Base-by-base conservation (phyloP, 352 stramenopile species). In the Phytophthora cactorum region DNA sequence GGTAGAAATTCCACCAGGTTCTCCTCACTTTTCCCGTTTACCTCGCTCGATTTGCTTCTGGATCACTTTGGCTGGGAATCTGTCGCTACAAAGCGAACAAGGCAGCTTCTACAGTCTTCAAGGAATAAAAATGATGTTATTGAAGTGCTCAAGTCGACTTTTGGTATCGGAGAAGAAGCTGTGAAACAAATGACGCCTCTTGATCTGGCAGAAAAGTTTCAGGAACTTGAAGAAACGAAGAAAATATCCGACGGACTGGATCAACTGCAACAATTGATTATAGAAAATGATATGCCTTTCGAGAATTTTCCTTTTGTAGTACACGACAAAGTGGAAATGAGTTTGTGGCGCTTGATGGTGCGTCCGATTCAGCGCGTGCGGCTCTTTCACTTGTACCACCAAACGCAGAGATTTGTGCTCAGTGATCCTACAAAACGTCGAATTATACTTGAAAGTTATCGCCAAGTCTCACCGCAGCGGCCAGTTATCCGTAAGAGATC, bases 281-380 rank as follows among this genome's bases (percentile, higher is more conserved):
- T 51, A 4, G 58, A 64, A 36, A 46, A 54, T 14, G 59, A 72
- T 12, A 47, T 55, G 44, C 7, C 47, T 5, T 66, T 54, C 29
- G 60, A 39, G n/a, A 15, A 52, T 58, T 17, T 85, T 8, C 72
- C 63, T 5, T 46, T 63, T 5, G 57, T 84, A 3, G 50, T 62
- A 5, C 61, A 63, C 15, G 59, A 68, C 3, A 55, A 68, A 29
- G 44, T 73, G 38, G 39, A 78, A 10, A 52, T 82, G 31, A 79
- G 56, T 39, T 55, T 88, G 8, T 88, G 79, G 79, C 72, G 70
- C 0, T 63, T 84, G 10, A 55, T 88, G 44, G 59, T 84, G 5
- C 60, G 71, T 5, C 77, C 79, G 9, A 64, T 84, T 9, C 79
- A 77, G 22, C 77, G 79, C 8, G 32, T 72, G 0, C 57, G 79